Base-by-base conservation (phyloP, 2,329 filamentous ascomycete species). In the Monosporascus sp. region DNA sequence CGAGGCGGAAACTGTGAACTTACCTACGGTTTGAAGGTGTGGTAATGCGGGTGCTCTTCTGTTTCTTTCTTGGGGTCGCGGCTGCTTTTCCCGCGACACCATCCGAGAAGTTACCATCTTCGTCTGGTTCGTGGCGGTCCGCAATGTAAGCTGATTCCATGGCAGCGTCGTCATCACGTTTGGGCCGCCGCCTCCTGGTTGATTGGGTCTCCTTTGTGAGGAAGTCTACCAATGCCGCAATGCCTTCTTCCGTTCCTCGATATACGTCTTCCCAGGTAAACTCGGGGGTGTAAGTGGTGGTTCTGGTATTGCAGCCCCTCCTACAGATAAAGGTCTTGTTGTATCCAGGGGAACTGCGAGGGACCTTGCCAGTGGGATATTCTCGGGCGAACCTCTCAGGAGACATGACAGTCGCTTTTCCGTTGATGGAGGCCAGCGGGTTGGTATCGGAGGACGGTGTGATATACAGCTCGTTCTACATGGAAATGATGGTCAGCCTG, bases 261-360 rank as follows among this genome's bases (percentile, higher is more conserved):
- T 90, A 96, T 2, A 95, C 72, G 44, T 96, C 84, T 66, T 97
- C 91, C 94, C 94, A 99, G 1, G 82, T 69, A 60, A 99, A 96
- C 63, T 97, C 91, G 15, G 94, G 85, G 0, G 93, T 97, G 68
- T 97, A 99, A 22, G 85, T 91, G 20, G 91, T 88, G 24, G 92
- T 96, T 54, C 91, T 79, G 14, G 89, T 89, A 66, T 95, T 96
- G 65, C 92, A 95, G 22, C 91, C 94, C 68, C 93, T 80, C 50
- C 92, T 86, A 66, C 94, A 97, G 48, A 97, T 74, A 64, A 97
- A 97, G 18, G 88, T 85, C 71, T 95, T 97, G 58, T 89, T 91
- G 66, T 83, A 85, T 61, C 92, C 88, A 50, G 81, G 82, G 2
- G 89, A 85, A 48, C 78, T 84, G 55, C 86, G 86, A 2, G 90